Evolutionary conservation across 2,329 filamentous ascomycete genomes (phyloP), one percentile per base, ranked within the genome.

Genomic region (Elsinoe ampelina): DNA sequence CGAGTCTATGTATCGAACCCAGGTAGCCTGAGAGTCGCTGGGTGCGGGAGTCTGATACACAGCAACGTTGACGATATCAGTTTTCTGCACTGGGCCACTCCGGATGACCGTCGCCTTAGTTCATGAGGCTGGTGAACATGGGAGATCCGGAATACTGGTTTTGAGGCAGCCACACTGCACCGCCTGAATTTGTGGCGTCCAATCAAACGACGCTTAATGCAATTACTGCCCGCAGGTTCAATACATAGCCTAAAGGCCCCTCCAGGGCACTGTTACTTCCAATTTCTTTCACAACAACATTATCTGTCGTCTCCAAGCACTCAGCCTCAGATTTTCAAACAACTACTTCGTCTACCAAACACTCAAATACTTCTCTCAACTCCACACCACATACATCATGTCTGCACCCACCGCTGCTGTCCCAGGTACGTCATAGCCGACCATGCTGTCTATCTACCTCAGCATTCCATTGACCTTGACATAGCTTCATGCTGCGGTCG

Each of bases 401-500:
- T 69, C 71, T 63, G 63, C 64, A 47, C 63, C 69, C 34, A 66
- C 64, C 54, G 60, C 68, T 55, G 68, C 74, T 58, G 68, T 76
- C 63, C 78, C 77, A 57, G 65, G 69, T 45, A 79, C 20, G 54
- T 43, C 52, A 20, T 43, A 6, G 19, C 10, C 22, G 26, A 34
- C 11, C n/a, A 42, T 43, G n/a, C 32, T 35, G 22, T 12, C 5
- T 47, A 30, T 19, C 11, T 19, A 20, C 15, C 10, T 17, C 19
- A 6, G 32, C 68, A 54, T 45, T 75, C 75, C 72, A 68, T 71
- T 62, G 61, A 64, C 51, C 61, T 68, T 42, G 65, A 63, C 51
- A 59, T 67, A 58, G 65, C 69, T 39, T 79, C 77, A 64, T 84
- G 81, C 79, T 84, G 81, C 71, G 78, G 78, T 70, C 78, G 77